A percentile compares a stretch with the other conserved stretches of the same genome.
Conservation (phyloP, 139 green algal genomes). For the Gonium pectorale region DNA sequence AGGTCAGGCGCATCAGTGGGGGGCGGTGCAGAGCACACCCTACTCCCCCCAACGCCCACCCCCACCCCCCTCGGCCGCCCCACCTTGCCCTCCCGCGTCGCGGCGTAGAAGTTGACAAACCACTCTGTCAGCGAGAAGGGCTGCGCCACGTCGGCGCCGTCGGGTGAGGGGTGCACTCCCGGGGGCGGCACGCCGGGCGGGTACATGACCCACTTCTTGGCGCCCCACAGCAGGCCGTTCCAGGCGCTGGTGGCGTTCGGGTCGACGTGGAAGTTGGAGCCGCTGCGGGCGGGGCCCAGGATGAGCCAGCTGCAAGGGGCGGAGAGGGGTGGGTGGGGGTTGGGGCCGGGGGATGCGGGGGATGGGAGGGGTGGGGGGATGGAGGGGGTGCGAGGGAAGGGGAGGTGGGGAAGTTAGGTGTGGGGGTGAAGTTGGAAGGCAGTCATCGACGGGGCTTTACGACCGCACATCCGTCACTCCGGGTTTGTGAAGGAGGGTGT, state of each 20-base stretch:
- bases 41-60: not conserved
- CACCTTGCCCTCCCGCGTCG: slow-evolving; percentile 58
- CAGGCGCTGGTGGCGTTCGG: slow-evolving; percentile 93
- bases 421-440: not conserved
- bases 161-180: slow-evolving; percentile 87
- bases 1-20: no score
- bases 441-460: no score
- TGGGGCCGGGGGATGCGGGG: not conserved
- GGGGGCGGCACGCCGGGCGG: slow-evolving; percentile 81
- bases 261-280: slow-evolving; percentile 88
- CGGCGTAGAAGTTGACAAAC: slow-evolving; percentile 89
- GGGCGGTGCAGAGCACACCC: no score
- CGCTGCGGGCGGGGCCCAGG: slow-evolving; percentile 81
- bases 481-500: no score
- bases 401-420: not conserved
- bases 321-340: slow-evolving; percentile 27
- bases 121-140: slow-evolving; percentile 95
- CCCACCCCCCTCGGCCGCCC: not conserved
- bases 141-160: slow-evolving; percentile 91
- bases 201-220: slow-evolving; percentile 96
- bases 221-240: slow-evolving; percentile 89
- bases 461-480: no score
- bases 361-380: not conserved
- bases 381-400: not conserved
- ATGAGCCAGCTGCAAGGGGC: slow-evolving; percentile 92